phyloP scores from a whole-genome alignment of 176 grass and related monocot genomes.

The Carex pumila region DNA sequence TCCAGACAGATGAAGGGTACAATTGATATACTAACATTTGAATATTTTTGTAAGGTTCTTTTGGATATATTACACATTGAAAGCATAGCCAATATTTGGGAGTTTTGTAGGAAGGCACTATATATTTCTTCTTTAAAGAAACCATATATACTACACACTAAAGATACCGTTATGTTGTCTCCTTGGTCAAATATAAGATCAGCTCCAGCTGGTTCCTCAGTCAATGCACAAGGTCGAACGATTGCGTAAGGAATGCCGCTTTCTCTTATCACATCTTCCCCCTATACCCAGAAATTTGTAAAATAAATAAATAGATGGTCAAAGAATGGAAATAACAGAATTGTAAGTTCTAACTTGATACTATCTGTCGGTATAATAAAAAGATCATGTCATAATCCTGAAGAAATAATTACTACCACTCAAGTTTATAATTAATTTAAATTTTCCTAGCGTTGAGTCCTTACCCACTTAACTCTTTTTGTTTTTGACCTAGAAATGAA shows the following conservation, averaged over 20 bases:
- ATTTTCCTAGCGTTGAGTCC: background rate
- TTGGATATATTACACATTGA: background rate
- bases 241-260: conserved; percentile 72
- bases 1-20: background rate
- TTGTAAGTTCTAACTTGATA: background rate
- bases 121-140: background rate
- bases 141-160: conserved; percentile 7
- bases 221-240: conserved; percentile 81
- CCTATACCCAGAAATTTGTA: conserved; percentile 33
- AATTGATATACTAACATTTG: background rate
- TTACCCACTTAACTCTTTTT: background rate
- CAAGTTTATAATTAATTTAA: background rate
- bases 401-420: background rate
- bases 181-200: conserved; percentile 97
- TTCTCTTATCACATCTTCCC: conserved; percentile 92
- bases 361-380: background rate
- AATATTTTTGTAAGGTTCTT: background rate
- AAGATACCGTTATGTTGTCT: conserved; percentile 81
- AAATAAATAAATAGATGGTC: background rate
- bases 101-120: background rate
- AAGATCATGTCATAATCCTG: background rate
- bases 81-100: background rate
- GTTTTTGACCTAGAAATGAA: background rate
- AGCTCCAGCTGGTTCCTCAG: conserved; percentile 89
- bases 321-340: background rate